Evolutionary conservation across 345 rosid genomes (phyloP).

Genomic region (Salix brachista): DNA sequence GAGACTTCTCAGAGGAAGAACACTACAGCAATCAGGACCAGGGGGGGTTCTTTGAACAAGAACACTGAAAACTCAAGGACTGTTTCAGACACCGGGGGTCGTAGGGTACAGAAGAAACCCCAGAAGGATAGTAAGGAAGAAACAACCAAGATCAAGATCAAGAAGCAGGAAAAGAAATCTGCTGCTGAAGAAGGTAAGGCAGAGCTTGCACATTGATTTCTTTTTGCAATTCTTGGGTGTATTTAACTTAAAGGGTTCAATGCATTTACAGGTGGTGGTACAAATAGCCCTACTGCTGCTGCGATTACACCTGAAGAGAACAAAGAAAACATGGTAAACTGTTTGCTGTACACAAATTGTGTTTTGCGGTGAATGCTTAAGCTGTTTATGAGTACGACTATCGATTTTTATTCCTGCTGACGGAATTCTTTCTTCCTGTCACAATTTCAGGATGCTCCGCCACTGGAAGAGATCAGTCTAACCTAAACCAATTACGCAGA

Average conservation of each 20-base stretch:
- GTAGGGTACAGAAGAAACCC: conserved; percentile 43
- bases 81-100: conserved; percentile 32
- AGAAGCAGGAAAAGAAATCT: conserved; percentile 42
- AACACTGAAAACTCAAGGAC: conserved; percentile 38
- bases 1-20: conserved; percentile 41
- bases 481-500: conserved; percentile 15
- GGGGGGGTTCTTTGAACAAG: conserved; percentile 30
- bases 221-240: neutral
- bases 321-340: conserved; percentile 76
- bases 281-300: conserved; percentile 33
- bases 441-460: conserved; percentile 31
- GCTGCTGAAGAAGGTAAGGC: conserved; percentile 47
- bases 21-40: conserved; percentile 33
- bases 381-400: neutral
- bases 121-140: conserved; percentile 52
- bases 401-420: neutral
- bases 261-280: conserved; percentile 32
- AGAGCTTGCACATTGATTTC: neutral
- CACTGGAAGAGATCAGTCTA: conserved; percentile 24
- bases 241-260: too few species aligned
- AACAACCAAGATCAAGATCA: conserved; percentile 33
- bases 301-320: conserved; percentile 41
- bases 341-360: neutral
- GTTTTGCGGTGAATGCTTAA: neutral
- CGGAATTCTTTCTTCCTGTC: neutral